Evolutionary conservation across 805 yeast species (phyloP).

Genomic region (Suhomyces pyralidae): DNA sequence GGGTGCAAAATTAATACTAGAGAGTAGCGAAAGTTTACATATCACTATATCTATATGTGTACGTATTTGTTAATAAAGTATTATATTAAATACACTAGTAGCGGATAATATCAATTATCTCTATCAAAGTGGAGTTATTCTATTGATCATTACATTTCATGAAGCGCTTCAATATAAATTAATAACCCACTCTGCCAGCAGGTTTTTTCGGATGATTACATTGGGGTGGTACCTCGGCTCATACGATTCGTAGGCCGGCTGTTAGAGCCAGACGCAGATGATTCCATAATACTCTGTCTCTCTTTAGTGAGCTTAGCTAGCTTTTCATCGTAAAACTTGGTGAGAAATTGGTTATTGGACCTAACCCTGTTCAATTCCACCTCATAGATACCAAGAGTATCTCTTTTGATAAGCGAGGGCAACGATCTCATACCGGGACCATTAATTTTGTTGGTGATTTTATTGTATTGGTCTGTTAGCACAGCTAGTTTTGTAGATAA

Average conservation of each 20-base stretch:
- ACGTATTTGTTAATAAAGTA: no score
- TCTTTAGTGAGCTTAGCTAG: constrained; percentile 35
- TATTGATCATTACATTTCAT: no score
- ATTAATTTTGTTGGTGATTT: constrained; percentile 20
- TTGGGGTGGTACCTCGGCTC: constrained; percentile 38
- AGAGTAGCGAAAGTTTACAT: no score
- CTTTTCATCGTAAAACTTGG: constrained; percentile 25
- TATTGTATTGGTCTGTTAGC: constrained; percentile 17
- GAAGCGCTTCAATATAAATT: no score
- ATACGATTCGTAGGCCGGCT: constrained; percentile 34
- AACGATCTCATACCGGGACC: constrained; percentile 36
- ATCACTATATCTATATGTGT: no score
- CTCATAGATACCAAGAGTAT: constrained; percentile 29
- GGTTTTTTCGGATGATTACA: no score
- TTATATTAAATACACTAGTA: no score
- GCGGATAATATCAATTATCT: no score
- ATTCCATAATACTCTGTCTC: constrained; percentile 29
- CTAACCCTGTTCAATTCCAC: constrained; percentile 21
- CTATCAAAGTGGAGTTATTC: no score
- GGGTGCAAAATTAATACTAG: not conserved
- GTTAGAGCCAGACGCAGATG: constrained; percentile 24
- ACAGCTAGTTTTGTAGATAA: constrained; percentile 19
- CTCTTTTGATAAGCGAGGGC: constrained; percentile 34
- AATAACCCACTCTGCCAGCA: no score
- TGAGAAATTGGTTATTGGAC: constrained; percentile 29